phyloP scores from a whole-genome alignment of 495 filamentous ascomycete species.

The Schizothecium vesticola region DNA sequence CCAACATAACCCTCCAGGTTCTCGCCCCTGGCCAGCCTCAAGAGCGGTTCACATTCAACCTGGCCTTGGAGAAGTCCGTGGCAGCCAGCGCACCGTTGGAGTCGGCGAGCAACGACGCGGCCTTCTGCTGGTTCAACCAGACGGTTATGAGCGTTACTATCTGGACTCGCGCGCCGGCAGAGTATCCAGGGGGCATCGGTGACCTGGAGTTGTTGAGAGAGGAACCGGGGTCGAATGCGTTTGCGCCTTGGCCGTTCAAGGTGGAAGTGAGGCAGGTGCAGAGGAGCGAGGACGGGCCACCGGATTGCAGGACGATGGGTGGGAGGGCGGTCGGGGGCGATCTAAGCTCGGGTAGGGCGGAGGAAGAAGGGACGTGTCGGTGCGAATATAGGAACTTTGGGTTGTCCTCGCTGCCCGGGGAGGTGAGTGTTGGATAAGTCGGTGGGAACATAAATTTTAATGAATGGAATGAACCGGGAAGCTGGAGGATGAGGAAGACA shows the following conservation, averaged over 20 bases:
- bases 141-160: slow-evolving; percentile 46
- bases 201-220: not conserved
- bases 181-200: slow-evolving; percentile 28
- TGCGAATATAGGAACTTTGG: slow-evolving; percentile 24
- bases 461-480: not conserved
- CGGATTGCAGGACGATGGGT: slow-evolving; percentile 29
- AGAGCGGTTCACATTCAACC: slow-evolving; percentile 49
- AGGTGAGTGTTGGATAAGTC: not conserved
- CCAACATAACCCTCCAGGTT: slow-evolving; percentile 75
- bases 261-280: slow-evolving; percentile 42
- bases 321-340: not conserved
- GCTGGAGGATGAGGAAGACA: not conserved
- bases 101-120: not conserved
- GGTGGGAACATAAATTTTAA: not conserved
- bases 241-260: slow-evolving; percentile 43
- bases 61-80: slow-evolving; percentile 40
- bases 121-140: slow-evolving; percentile 46
- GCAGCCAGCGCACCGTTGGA: slow-evolving; percentile 23
- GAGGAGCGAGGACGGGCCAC: slow-evolving; percentile 25
- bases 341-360: not conserved
- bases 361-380: slow-evolving; percentile 12
- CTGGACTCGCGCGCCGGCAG: slow-evolving; percentile 46
- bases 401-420: not conserved
- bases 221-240: slow-evolving; percentile 13
- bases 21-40: slow-evolving; percentile 61